phyloP scores from a whole-genome alignment of 78 protist species.

The Anaeramoeba flamelloides region DNA sequence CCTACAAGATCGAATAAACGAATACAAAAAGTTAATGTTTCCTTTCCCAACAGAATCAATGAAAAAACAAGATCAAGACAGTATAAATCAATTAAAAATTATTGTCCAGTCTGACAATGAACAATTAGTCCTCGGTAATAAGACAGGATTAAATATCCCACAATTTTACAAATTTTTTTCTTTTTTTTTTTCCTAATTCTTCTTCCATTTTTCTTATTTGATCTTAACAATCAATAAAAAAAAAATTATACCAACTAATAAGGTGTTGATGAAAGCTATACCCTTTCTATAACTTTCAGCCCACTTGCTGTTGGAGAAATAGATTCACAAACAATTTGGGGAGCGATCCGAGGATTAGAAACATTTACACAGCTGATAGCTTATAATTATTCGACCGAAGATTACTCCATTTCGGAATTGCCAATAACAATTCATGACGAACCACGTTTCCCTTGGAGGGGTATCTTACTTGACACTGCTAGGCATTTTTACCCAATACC shows the following conservation, averaged over 20 bases:
- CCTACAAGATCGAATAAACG: neutral
- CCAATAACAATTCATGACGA: neutral
- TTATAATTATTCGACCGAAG: neutral
- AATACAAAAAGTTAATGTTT: neutral
- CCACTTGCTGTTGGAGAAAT: neutral
- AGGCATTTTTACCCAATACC: neutral
- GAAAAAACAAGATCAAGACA: neutral
- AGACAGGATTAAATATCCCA: neutral
- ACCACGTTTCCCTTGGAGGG: conserved; percentile 16
- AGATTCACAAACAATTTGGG: neutral
- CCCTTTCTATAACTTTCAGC: neutral
- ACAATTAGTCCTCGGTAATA: neutral
- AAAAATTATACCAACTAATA: neutral
- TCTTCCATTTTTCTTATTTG: neutral
- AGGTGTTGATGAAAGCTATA: neutral
- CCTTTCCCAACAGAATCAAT: neutral
- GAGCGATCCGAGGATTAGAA: conserved; percentile 13
- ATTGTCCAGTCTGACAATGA: neutral
- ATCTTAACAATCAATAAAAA: neutral
- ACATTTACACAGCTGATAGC: conserved; percentile 9
- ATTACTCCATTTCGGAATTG: neutral
- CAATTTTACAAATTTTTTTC: neutral
- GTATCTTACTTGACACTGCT: conserved; percentile 11
- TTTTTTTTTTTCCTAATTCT: neutral
- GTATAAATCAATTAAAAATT: too few relatives aligned